These are phyloP conservation scores for Aspergillus olivimuriae DNA, from an alignment of 495 filamentous ascomycete genomes.

Conservation along the genomic window DNA sequence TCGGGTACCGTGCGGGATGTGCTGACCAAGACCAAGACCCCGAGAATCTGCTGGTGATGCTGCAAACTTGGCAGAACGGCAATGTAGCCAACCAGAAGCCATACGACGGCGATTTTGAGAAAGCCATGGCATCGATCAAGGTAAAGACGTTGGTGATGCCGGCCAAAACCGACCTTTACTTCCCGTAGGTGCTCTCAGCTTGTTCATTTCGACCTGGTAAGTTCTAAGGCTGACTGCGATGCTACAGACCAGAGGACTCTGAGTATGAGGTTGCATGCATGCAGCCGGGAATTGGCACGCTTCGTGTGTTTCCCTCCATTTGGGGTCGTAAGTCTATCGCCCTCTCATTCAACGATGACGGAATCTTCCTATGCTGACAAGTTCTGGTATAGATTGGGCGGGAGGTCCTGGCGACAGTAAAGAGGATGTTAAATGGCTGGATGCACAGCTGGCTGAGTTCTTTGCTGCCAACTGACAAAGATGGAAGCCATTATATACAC, in stretches of 20 bases:
- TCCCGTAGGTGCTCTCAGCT: constrained; percentile 46
- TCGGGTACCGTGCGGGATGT: not conserved
- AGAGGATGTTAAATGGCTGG: constrained; percentile 62
- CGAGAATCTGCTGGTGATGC: constrained; percentile 60
- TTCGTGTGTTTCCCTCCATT: constrained; percentile 53
- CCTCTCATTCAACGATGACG: too few relatives aligned
- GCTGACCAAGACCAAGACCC: constrained; percentile 43
- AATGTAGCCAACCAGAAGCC: constrained; percentile 57
- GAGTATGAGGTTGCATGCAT: constrained; percentile 61
- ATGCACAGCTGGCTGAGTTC: constrained; percentile 48
- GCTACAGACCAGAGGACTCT: constrained; percentile 55
- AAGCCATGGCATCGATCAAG: constrained; percentile 60
- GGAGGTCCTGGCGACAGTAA: constrained; percentile 58
- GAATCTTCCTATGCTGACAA: constrained; percentile 6
- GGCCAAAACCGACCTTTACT: constrained; percentile 64
- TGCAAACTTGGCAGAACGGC: constrained; percentile 68
- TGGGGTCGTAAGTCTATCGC: constrained; percentile 55
- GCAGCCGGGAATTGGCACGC: constrained; percentile 51
- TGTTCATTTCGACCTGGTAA: not conserved
- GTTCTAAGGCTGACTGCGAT: constrained; percentile 15
- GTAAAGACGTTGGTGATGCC: constrained; percentile 62
- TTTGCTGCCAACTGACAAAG: constrained; percentile 31
- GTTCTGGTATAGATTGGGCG: constrained; percentile 37
- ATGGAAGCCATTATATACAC: too few relatives aligned
- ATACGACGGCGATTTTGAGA: constrained; percentile 58